These are phyloP conservation scores for Jacaranda copaia DNA, from an alignment of 257 asterid species.

Conservation along the genomic window DNA sequence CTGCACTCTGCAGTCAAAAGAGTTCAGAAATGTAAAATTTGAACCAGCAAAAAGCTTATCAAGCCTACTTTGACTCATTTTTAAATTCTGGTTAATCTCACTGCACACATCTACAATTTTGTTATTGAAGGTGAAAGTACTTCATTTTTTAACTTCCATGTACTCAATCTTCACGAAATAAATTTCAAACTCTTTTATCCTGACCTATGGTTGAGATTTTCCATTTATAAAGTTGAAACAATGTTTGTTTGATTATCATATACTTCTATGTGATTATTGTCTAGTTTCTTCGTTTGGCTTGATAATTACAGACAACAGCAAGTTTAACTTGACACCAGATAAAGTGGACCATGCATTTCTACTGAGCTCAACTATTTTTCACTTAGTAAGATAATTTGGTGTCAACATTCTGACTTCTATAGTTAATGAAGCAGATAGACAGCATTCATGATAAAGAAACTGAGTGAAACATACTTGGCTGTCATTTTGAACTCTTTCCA, in stretches of 20 bases:
- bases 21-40: too few relatives aligned
- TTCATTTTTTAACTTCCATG: background rate
- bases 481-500: constrained; percentile 85
- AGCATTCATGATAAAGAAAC: constrained; percentile 23
- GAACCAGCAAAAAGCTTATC: background rate
- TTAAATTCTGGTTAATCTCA: background rate
- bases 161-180: too few relatives aligned
- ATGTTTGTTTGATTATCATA: too few relatives aligned
- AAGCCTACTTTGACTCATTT: constrained; percentile 9
- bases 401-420: background rate
- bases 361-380: background rate
- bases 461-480: constrained; percentile 61
- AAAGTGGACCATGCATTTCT: background rate
- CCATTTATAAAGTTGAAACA: too few relatives aligned
- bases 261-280: too few relatives aligned
- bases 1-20: too few relatives aligned
- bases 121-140: background rate
- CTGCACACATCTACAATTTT: background rate
- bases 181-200: too few relatives aligned
- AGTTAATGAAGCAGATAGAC: background rate
- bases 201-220: background rate
- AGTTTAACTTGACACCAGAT: background rate
- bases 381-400: background rate
- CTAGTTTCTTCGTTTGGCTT: too few relatives aligned
- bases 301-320: background rate